Evolutionary conservation across 805 yeast species (phyloP), one percentile per base, ranked within the genome.

Genomic region (Ogataea ganodermae): DNA sequence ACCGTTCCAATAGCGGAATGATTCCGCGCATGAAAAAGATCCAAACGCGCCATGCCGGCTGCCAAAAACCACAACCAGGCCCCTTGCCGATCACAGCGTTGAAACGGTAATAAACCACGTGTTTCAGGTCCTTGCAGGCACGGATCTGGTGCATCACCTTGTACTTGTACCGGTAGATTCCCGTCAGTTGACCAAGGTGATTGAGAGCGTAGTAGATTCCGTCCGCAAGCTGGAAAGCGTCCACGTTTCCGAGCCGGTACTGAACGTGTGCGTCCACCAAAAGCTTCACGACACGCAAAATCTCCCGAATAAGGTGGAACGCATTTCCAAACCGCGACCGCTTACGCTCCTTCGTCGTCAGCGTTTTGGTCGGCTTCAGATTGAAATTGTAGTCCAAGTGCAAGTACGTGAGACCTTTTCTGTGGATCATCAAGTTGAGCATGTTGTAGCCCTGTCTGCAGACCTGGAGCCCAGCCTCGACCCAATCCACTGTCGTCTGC

Each of bases 51-150:
- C 98, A 94, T 1, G 97, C 88, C 0, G 99, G 99, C 62, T 94
- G 98, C 99, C 99, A 94, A 65, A 94, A 87, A 1, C 99, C 99
- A 71, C 96, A 88, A 0, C 99, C 99, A 1, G 99, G 98, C 2
- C 99, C 99, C 62, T 92, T 94, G 0, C 97, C 97, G 21, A 94
- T 86, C n/a, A 80, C 72, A 30, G 76, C 74, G 61, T 94, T 94
- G 70, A 94, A 94, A 51, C 85, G 74, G 53, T 88, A 77, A 62
- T 94, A 94, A 0, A 94, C 85, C 6, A 92, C 83, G 63, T 94
- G 99, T 67, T 94, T 94, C 59, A 94, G 70, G 67, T 94, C 99
- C 64, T 94, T 94, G 65, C 97, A 90, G 2, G 96, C 91, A 42
- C 97, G 79, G 33, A 94, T 91, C 66, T 94, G 99, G 62, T 91